These are phyloP conservation scores for Malassezia brasiliensis DNA, from an alignment of 1,284 basidiomycete species.

Conservation along the genomic window DNA sequence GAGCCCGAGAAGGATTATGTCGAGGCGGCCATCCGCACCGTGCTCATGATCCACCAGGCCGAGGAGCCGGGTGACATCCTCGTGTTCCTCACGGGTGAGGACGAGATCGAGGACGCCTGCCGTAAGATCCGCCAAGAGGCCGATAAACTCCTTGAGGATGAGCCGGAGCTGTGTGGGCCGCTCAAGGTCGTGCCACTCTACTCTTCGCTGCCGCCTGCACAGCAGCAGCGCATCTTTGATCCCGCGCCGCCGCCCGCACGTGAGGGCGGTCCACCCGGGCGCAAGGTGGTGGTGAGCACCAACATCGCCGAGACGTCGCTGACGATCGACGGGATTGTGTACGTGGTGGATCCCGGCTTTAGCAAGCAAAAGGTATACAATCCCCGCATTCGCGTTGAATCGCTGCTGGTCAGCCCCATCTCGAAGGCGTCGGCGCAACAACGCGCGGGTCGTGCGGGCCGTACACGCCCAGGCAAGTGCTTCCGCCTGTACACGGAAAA, in stretches of 20 bases:
- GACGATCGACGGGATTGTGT: conserved; percentile 97
- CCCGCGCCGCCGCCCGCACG: conserved; percentile 61
- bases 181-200: conserved; percentile 82
- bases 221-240: conserved; percentile 93
- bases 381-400: conserved; percentile 89
- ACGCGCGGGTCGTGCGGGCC: conserved; percentile 86
- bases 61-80: conserved; percentile 89
- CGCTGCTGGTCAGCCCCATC: conserved; percentile 83
- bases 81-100: conserved; percentile 92
- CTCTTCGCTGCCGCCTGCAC: conserved; percentile 80
- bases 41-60: conserved; percentile 92
- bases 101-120: conserved; percentile 96
- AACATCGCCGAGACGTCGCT: conserved; percentile 97
- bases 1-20: conserved; percentile 94
- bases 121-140: conserved; percentile 76
- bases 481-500: conserved; percentile 95
- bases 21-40: conserved; percentile 90
- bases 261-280: conserved; percentile 66
- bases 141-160: conserved; percentile 33
- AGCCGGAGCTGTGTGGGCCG: conserved; percentile 54
- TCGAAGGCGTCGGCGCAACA: conserved; percentile 95
- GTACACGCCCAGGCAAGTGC: conserved; percentile 92
- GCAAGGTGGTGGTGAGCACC: conserved; percentile 89
- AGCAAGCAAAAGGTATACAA: conserved; percentile 97
- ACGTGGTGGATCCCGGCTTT: conserved; percentile 95